Base-by-base conservation (phyloP, 441 rosid species). In the Kokia cookei region DNA sequence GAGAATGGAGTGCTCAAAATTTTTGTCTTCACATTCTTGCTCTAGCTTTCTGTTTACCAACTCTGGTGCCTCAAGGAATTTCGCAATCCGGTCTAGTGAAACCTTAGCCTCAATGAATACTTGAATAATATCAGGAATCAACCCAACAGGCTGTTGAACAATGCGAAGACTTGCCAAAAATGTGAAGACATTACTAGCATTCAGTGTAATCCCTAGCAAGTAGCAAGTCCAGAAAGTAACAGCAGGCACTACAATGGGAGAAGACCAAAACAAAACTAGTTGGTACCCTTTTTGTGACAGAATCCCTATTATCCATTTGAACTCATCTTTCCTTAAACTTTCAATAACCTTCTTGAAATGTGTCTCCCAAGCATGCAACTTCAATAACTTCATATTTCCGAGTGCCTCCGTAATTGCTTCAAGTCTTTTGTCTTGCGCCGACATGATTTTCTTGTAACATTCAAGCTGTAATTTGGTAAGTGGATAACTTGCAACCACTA, bases 351-450 rank as follows among this genome's bases (percentile, higher is more conserved):
- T 81, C 78, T 80, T 83, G 80, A 88, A 88, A 75, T 84, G 85
- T 2, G 66, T 76, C 60, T 86, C 92, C 94, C 94, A 90, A 6
- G 94, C 94, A 81, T 86, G 82, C 66, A 85, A 54, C 80, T 90
- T 90, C 82, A 90, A 58, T 17, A 88, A 76, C 76, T 85, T 90
- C 89, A 86, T 86, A 57, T 88, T 85, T 2, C 72, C 72, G 7
- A 89, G 87, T 1, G 84, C 81, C 76, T 90, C 94, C 0, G 82
- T 12, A 0, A 77, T 74, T 7, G 82, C 84, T 83, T 81, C 82
- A 42, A 90, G 70, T 75, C 86, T 78, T 57, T 35, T 69, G 51
- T 81, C 88, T 71, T 86, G 89, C 42, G 82, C 74, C 19, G 11
- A 67, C 85, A 83, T 80, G 48, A 90, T 77, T 63, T 76, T 76